phyloP scores from a whole-genome alignment of 306 rosid species.

The Rosa multiflora region DNA sequence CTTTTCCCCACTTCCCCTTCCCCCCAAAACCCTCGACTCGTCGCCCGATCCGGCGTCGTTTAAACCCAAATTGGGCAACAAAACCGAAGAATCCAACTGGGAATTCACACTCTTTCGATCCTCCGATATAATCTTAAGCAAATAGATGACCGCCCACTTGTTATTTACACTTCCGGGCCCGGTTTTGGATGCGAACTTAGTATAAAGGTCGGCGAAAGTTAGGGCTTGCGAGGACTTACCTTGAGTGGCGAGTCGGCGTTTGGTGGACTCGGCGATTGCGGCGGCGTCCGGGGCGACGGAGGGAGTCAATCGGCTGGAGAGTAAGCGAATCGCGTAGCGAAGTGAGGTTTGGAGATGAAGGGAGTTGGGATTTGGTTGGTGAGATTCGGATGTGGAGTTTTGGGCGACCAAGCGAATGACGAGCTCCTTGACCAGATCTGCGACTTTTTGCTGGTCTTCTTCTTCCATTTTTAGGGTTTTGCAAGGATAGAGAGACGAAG shows the following conservation, averaged over 20 bases:
- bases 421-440: conserved; percentile 83
- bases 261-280: conserved; percentile 84
- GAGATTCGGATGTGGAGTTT: conserved; percentile 34
- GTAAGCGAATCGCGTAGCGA: conserved; percentile 83
- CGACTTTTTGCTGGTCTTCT: conserved; percentile 72
- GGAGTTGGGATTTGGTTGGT: conserved; percentile 39
- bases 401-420: conserved; percentile 66
- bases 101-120: conserved; percentile 46
- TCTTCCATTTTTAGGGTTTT: conserved; percentile 57
- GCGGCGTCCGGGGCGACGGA: conserved; percentile 85
- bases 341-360: conserved; percentile 54
- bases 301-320: conserved; percentile 72
- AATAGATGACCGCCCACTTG: conserved; percentile 86
- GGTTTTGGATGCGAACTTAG: conserved; percentile 66
- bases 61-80: conserved; percentile 58
- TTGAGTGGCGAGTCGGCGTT: conserved; percentile 83
- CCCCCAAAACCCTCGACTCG: conserved; percentile 34
- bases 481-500: background rate
- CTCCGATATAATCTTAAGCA: conserved; percentile 69
- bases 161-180: conserved; percentile 73
- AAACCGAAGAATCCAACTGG: conserved; percentile 47
- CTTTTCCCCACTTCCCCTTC: conserved; percentile 30
- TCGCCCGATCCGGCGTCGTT: conserved; percentile 34
- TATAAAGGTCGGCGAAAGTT: conserved; percentile 79
- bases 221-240: conserved; percentile 93